Conservation (phyloP, 495 filamentous ascomycete species). For the Penicillium simplicissimum region DNA sequence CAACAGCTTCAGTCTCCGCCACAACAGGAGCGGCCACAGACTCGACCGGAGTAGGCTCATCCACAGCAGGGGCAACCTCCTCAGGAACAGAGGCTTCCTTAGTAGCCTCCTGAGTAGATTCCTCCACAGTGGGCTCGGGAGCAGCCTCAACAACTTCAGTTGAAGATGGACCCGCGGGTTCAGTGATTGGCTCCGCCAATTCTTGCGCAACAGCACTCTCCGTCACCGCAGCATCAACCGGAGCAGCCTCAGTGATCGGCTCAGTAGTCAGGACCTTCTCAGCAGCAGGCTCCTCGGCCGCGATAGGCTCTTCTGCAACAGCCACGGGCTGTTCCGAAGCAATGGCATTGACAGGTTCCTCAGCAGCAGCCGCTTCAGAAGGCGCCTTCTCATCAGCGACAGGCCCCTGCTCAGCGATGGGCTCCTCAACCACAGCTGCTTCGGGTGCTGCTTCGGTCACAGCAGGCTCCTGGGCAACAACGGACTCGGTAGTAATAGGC, state of each 20-base stretch:
- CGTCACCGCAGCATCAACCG: neutral
- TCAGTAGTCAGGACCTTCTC: neutral
- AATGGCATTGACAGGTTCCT: neutral
- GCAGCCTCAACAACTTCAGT: neutral
- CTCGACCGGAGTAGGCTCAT: constrained; percentile 6
- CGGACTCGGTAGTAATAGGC: neutral
- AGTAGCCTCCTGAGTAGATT: neutral
- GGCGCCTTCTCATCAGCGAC: neutral
- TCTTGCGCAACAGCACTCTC: neutral
- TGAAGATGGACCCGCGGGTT: neutral
- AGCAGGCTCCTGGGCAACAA: constrained; percentile 10
- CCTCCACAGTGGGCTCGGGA: neutral
- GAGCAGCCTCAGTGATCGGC: neutral
- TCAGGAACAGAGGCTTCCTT: constrained; percentile 4
- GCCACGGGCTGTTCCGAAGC: constrained; percentile 7
- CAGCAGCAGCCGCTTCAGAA: neutral
- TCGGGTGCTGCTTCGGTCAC: constrained; percentile 1
- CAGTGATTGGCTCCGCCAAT: neutral
- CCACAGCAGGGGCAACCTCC: constrained; percentile 5
- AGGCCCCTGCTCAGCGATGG: neutral
- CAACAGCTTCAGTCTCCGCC: neutral
- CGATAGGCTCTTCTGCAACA: constrained; percentile 1
- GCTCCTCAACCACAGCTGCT: constrained; percentile 4
- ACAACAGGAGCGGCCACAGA: neutral
- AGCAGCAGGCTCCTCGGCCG: constrained; percentile 5